Evolutionary conservation across 1,139 yeast genomes (phyloP).

Genomic region (Taphrina pruni): DNA sequence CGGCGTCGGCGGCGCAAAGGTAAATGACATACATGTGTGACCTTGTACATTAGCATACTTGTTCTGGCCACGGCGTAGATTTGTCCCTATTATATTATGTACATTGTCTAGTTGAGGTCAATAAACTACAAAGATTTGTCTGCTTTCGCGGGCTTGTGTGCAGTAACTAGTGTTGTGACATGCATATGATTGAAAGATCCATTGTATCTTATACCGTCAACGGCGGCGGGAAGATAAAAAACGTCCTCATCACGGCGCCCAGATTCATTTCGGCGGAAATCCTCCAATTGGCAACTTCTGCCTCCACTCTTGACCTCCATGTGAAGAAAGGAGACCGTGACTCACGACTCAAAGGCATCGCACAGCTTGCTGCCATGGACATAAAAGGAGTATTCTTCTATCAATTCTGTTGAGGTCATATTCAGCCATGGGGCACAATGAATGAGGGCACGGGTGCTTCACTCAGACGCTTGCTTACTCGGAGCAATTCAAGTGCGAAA

Average conservation of each 20-base stretch:
- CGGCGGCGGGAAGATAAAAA: too few species aligned
- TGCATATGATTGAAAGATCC: neutral
- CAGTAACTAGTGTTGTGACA: neutral
- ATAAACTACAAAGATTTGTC: too few species aligned
- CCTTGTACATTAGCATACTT: neutral
- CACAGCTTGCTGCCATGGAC: too few species aligned
- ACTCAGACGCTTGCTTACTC: slow-evolving; percentile 4
- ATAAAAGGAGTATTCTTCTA: too few species aligned
- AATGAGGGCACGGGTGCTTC: neutral
- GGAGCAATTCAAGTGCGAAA: neutral
- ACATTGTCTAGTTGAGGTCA: neutral
- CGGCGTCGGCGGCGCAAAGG: neutral
- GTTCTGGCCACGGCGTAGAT: neutral
- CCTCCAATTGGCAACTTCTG: slow-evolving; percentile 1
- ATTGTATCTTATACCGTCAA: neutral
- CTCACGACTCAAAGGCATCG: neutral
- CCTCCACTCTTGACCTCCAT: slow-evolving; percentile 2
- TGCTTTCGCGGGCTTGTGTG: too few species aligned
- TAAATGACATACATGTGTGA: too few species aligned
- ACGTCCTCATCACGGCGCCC: neutral
- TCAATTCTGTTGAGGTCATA: too few species aligned
- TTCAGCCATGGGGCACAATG: neutral
- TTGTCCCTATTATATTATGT: neutral
- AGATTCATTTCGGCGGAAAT: slow-evolving; percentile 10
- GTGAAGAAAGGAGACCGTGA: slow-evolving; percentile 2